Percentiles rank a stretch among this genome's conserved stretches.
Conservation (phyloP, 2,329 filamentous ascomycete genomes). For the Coniochaeta ligniaria region DNA sequence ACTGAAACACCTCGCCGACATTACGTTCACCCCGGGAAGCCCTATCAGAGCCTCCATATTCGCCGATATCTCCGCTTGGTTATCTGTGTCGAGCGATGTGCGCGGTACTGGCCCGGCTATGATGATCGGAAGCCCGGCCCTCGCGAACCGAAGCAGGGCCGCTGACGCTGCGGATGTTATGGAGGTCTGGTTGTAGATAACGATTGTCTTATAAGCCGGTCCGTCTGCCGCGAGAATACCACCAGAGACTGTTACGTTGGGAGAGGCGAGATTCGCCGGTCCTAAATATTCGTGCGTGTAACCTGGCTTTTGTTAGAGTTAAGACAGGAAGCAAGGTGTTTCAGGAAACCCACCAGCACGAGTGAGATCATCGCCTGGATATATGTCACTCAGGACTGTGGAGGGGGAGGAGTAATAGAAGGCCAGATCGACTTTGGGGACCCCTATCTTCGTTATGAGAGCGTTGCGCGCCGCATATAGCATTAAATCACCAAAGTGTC, state of each 20-base stretch:
- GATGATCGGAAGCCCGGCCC: slow-evolving; percentile 13
- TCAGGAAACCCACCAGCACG: slow-evolving; percentile 3
- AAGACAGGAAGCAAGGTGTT: background rate
- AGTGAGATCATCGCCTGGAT: slow-evolving; percentile 5
- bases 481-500: slow-evolving; percentile 11
- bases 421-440: slow-evolving; percentile 13
- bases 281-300: slow-evolving; percentile 16
- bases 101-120: slow-evolving; percentile 8
- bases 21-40: slow-evolving; percentile 1
- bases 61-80: slow-evolving; percentile 3
- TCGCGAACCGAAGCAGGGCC: slow-evolving; percentile 11
- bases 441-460: slow-evolving; percentile 10
- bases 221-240: slow-evolving; percentile 14
- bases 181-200: slow-evolving; percentile 12
- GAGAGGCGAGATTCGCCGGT: slow-evolving; percentile 7
- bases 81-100: slow-evolving; percentile 2
- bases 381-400: slow-evolving; percentile 4
- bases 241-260: slow-evolving; percentile 3
- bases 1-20: background rate
- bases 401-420: slow-evolving; percentile 12
- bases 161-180: slow-evolving; percentile 10
- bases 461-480: slow-evolving; percentile 12
- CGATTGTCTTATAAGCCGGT: slow-evolving; percentile 14
- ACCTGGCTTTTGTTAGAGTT: slow-evolving; percentile 1
- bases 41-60: slow-evolving; percentile 7